Conservation (phyloP, 768 basidiomycete genomes). For the Phlebiopsis flavidoalba region DNA sequence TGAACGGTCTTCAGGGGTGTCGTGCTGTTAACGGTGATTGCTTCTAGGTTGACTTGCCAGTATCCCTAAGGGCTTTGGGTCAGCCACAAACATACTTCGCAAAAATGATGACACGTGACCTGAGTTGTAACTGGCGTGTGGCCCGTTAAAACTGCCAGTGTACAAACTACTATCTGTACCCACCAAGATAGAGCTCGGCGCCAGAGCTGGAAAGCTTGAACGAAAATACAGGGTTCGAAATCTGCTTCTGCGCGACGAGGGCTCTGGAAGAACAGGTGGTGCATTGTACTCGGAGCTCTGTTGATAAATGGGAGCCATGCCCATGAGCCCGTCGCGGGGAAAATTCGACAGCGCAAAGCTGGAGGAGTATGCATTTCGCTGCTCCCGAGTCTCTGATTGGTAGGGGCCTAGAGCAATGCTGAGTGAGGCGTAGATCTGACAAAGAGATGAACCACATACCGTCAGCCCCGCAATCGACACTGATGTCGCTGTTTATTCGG, state of each 20-base stretch:
- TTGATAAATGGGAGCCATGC: constrained; percentile 29
- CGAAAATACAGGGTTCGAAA: constrained; percentile 36
- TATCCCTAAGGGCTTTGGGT: constrained; percentile 18
- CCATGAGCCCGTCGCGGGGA: constrained; percentile 38
- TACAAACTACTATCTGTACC: constrained; percentile 41
- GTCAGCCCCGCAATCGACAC: constrained; percentile 33
- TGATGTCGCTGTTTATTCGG: constrained; percentile 40
- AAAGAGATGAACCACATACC: constrained; percentile 1
- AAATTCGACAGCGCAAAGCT: constrained; percentile 22
- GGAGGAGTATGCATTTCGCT: constrained; percentile 33
- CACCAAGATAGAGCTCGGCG: constrained; percentile 55
- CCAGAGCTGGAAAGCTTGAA: constrained; percentile 40
- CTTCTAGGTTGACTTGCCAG: constrained; percentile 26
- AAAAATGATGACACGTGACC: neutral
- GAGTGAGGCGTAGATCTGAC: neutral
- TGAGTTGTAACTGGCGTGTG: constrained; percentile 28
- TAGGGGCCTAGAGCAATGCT: constrained; percentile 24
- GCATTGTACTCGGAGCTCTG: constrained; percentile 20
- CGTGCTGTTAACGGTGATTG: constrained; percentile 18
- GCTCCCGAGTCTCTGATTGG: constrained; percentile 39
- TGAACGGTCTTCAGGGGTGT: constrained; percentile 3
- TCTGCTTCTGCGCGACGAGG: constrained; percentile 32
- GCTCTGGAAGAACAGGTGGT: constrained; percentile 32
- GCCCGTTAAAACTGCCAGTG: constrained; percentile 38
- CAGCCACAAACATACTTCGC: neutral